Base-by-base conservation (phyloP, 352 stramenopile genomes). In the Globisporangium apiculatum region DNA sequence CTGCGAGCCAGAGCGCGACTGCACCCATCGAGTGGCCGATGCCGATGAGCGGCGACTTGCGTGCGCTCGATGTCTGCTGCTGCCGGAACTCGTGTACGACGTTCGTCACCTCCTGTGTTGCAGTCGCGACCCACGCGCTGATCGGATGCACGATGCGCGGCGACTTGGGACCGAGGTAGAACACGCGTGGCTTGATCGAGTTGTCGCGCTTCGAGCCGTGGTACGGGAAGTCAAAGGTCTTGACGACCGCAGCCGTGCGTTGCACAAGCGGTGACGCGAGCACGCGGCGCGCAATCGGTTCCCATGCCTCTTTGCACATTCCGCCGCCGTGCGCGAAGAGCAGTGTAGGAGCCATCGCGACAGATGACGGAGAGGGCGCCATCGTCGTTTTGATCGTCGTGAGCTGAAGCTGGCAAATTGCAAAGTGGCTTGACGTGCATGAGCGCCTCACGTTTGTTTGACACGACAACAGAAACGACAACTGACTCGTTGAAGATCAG, bases 271-370 rank as follows among this genome's bases (percentile, higher is more conserved):
- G 40, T 12, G 40, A 43, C 40, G 40, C 40, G 53, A 67, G 64
- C 31, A 86, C 51, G 0, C 68, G 69, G 14, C 57, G 65, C n/a
- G 72, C 73, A 35, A 84, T 58, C 0, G 76, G 72, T 18, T 68
- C 53, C 76, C 76, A 86, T 7, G 69, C 65, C 48, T 84, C 61
- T 62, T 69, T 71, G 58, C 76, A 86, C 50, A 83, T 79, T 24
- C 76, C 71, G 5, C 61, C 74, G 49, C 67, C 52, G 12, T 51
- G 37, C 15, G 18, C 31, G 10, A 62, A 57, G 24, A 45, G 12
- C 7, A 9, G 8, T 36, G 37, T 37, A 11, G 43, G 48, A 24
- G 18, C 18, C 18, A 24, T 24, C 18, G 18, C 18, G 18, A 24
- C 18, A 24, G 18, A 24, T 24, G 18, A 24, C 18, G 18, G 18